Percentiles rank a stretch among this genome's conserved stretches.
phyloP scores from a whole-genome alignment of 371 early-diverging fungal genomes.

The Mucor piriformis region DNA sequence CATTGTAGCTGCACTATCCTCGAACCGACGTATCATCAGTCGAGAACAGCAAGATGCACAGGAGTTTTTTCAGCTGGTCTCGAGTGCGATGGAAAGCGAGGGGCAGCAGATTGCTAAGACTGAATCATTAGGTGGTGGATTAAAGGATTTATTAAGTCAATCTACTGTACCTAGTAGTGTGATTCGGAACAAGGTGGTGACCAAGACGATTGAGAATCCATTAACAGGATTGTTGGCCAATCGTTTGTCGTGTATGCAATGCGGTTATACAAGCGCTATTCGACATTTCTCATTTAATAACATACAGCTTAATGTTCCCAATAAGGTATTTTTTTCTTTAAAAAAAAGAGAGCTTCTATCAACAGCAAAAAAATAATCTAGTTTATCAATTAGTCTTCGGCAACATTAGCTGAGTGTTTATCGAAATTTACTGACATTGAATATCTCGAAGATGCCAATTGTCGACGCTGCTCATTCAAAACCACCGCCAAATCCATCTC shows the following conservation, averaged over 20 bases:
- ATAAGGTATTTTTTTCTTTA: too few relatives aligned
- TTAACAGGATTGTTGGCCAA: conserved; percentile 68
- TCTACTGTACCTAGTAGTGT: not conserved
- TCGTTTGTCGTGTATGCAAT: conserved; percentile 64
- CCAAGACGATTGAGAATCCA: conserved; percentile 41
- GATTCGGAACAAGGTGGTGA: not conserved
- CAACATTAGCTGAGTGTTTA: conserved; percentile 67
- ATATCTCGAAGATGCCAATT: conserved; percentile 71
- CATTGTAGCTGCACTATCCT: conserved; percentile 38
- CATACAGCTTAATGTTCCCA: conserved; percentile 67
- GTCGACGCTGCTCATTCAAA: conserved; percentile 70
- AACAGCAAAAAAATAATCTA: too few relatives aligned
- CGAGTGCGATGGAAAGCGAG: conserved; percentile 74
- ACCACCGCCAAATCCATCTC: conserved; percentile 43
- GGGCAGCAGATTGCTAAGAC: conserved; percentile 21
- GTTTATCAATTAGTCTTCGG: conserved; percentile 33
- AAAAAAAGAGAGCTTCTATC: too few relatives aligned
- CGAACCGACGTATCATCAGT: conserved; percentile 55
- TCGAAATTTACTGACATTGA: conserved; percentile 68
- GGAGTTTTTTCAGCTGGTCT: conserved; percentile 87
- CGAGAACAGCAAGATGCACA: conserved; percentile 92
- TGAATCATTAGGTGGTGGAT: conserved; percentile 15
- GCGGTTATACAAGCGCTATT: conserved; percentile 75
- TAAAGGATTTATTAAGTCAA: conserved; percentile 19
- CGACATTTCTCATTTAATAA: conserved; percentile 78